Conservation (phyloP, 139 green algal species). For the Chlamydomonas sp. region DNA sequence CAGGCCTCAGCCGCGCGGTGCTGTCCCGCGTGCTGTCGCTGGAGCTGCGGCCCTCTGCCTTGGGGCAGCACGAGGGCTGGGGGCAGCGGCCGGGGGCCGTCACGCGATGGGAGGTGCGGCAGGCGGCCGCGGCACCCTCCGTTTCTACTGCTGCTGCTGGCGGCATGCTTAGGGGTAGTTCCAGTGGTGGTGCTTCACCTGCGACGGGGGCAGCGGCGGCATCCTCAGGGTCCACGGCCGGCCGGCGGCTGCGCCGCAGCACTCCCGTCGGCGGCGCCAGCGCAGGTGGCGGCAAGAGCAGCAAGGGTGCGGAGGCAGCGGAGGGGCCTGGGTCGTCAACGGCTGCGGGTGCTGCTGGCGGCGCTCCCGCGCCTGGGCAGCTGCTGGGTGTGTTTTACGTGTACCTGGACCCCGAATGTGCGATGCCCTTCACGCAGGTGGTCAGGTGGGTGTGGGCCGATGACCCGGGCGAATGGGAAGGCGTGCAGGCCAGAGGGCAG, state of each 20-base stretch:
- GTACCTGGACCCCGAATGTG: neutral
- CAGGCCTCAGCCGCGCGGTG: constrained; percentile 9
- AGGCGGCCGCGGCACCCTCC: neutral
- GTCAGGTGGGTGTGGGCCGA: constrained; percentile 6
- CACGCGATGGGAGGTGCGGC: constrained; percentile 1
- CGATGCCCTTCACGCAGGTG: neutral
- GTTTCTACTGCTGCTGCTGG: neutral
- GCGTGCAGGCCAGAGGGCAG: too few relatives aligned
- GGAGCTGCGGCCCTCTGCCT: neutral
- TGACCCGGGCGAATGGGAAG: too few relatives aligned
- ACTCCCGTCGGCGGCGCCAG: too few relatives aligned
- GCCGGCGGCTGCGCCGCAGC: too few relatives aligned
- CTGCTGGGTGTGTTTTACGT: constrained; percentile 29
- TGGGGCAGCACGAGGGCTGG: neutral
- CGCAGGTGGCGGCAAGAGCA: neutral
- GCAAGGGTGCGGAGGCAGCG: neutral
- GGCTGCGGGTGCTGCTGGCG: neutral
- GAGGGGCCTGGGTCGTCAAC: neutral
- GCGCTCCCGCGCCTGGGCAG: neutral
- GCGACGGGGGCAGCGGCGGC: too few relatives aligned
- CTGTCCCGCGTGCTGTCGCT: neutral
- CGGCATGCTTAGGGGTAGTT: too few relatives aligned
- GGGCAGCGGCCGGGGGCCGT: neutral
- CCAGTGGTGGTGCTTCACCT: too few relatives aligned
- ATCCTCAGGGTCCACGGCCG: too few relatives aligned